phyloP scores from a whole-genome alignment of 2,329 filamentous ascomycete species.

The Verticillium nubilum region DNA sequence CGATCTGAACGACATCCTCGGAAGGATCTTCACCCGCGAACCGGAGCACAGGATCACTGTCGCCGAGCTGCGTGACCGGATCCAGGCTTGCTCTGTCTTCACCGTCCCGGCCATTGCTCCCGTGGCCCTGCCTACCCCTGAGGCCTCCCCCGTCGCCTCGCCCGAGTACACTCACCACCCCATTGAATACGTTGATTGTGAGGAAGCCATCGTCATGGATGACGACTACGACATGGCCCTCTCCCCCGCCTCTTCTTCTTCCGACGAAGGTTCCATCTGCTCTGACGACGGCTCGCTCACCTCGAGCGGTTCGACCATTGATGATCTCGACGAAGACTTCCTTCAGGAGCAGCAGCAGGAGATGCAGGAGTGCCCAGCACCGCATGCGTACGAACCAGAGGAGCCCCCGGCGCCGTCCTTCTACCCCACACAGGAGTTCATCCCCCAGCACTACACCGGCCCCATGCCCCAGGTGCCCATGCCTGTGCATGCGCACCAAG shows the following conservation, averaged over 20 bases:
- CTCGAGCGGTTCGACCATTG: conserved; percentile 47
- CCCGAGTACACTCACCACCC: conserved; percentile 17
- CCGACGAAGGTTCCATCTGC: conserved; percentile 30
- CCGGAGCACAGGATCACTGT: conserved; percentile 79
- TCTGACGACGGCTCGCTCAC: conserved; percentile 50
- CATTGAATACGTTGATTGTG: conserved; percentile 40
- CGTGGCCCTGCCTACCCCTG: conserved; percentile 31
- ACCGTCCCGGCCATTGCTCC: conserved; percentile 42
- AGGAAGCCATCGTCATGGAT: conserved; percentile 37
- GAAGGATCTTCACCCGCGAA: conserved; percentile 80
- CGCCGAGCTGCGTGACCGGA: conserved; percentile 69
- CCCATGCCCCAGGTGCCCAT: conserved; percentile 27
- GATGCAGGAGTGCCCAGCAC: conserved; percentile 30
- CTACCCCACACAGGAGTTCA: conserved; percentile 40
- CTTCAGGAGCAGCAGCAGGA: conserved; percentile 36
- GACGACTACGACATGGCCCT: conserved; percentile 39
- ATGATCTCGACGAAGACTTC: conserved; percentile 45
- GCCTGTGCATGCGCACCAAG: conserved; percentile 24
- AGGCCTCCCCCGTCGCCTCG: conserved; percentile 32
- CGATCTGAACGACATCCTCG: conserved; percentile 83
- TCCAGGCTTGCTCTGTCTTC: conserved; percentile 71
- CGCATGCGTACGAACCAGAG: conserved; percentile 41
- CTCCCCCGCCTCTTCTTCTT: conserved; percentile 41
- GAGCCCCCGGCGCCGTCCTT: conserved; percentile 31
- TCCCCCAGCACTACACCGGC: conserved; percentile 39